Percentiles rank a stretch among this genome's conserved stretches.
Evolutionary conservation across 1,139 yeast species (phyloP).

Genomic region (Yamadazyma buinensis): DNA sequence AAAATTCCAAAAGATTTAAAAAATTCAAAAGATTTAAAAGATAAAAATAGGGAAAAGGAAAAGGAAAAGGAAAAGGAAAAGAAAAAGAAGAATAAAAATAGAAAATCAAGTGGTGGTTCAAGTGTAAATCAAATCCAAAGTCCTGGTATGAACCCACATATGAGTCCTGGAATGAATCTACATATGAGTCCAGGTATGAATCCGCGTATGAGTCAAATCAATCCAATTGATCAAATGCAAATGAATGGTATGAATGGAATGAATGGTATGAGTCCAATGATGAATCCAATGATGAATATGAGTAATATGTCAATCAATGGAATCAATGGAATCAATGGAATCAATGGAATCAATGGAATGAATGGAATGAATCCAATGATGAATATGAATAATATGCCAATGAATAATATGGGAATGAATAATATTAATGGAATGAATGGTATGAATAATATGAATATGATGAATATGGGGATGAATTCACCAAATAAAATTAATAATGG

Average conservation of each 20-base stretch:
- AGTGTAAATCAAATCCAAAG: too few species aligned
- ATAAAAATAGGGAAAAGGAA: too few species aligned
- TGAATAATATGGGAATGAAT: constrained; percentile 4
- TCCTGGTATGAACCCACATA: constrained; percentile 3
- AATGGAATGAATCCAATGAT: constrained; percentile 4
- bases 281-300: neutral
- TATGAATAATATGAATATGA: constrained; percentile 4
- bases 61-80: too few species aligned
- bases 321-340: too few species aligned
- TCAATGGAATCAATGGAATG: too few species aligned
- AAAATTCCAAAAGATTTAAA: constrained; percentile 12
- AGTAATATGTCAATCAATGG: constrained; percentile 6
- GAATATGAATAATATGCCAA: constrained; percentile 5
- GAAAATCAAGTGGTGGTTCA: too few species aligned
- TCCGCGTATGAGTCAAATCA: constrained; percentile 1
- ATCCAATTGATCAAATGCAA: constrained; percentile 2
- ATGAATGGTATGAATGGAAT: constrained; percentile 1
- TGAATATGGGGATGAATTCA: neutral
- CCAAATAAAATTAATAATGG: constrained; percentile 3
- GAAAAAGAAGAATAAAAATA: too few species aligned
- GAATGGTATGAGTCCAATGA: constrained; percentile 1
- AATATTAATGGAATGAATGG: neutral
- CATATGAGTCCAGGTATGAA: constrained; percentile 1
- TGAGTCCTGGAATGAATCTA: constrained; percentile 1
- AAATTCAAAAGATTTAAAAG: too few species aligned